Evolutionary conservation across 305 asterid genomes (phyloP).

Genomic region (Petunia hybrid): DNA sequence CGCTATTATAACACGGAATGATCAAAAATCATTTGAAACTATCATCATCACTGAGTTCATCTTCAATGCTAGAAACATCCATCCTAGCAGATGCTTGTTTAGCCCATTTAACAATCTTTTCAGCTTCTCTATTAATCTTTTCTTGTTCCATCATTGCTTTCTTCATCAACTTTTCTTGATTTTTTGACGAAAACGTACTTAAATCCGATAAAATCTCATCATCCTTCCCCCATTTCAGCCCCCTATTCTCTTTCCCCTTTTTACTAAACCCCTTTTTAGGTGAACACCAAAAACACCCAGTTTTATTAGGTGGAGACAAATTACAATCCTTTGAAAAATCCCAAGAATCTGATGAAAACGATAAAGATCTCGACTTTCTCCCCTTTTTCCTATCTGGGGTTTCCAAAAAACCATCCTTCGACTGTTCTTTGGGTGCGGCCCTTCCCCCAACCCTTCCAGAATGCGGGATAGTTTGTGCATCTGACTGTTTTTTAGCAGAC

Average conservation of each 20-base stretch:
- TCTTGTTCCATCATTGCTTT: slow-evolving; percentile 77
- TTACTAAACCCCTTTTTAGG: slow-evolving; percentile 61
- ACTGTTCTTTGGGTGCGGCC: no score
- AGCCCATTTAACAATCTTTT: slow-evolving; percentile 88
- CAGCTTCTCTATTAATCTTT: slow-evolving; percentile 76
- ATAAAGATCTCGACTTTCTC: slow-evolving; percentile 36
- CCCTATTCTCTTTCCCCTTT: slow-evolving; percentile 53
- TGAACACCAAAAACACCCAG: slow-evolving; percentile 86
- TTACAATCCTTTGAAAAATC: slow-evolving; percentile 55
- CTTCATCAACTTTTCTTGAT: slow-evolving; percentile 58
- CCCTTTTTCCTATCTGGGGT: slow-evolving; percentile 40
- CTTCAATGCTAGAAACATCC: slow-evolving; percentile 66
- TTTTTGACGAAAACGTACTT: slow-evolving; percentile 53
- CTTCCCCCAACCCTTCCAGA: no score
- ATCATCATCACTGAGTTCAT: slow-evolving; percentile 71
- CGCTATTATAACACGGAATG: neutral
- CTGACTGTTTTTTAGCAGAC: slow-evolving; percentile 2
- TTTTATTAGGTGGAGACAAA: slow-evolving; percentile 68
- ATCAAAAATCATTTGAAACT: slow-evolving; percentile 43
- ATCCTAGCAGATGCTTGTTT: slow-evolving; percentile 83
- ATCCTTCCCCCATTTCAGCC: slow-evolving; percentile 53
- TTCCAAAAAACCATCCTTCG: slow-evolving; percentile 45
- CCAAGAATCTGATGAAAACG: slow-evolving; percentile 41
- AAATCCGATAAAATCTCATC: slow-evolving; percentile 65
- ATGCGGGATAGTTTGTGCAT: no score